phyloP scores from a whole-genome alignment of 2,329 filamentous ascomycete species.

The Cercospora sesami region DNA sequence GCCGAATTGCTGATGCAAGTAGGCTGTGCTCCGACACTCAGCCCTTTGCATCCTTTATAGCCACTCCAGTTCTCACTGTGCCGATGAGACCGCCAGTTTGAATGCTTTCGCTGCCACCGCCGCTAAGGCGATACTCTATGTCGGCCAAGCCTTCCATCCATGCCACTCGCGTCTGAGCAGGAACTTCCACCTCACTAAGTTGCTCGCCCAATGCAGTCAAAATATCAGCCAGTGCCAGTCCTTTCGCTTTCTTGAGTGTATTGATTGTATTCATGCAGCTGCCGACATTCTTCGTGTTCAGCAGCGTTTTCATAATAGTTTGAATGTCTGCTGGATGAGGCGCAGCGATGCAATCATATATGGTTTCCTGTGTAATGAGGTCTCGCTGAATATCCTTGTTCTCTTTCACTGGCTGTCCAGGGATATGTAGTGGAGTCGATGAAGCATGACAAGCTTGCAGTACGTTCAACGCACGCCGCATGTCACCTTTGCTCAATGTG shows the following conservation, averaged over 20 bases:
- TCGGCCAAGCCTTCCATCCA: slow-evolving; percentile 92
- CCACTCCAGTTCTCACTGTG: slow-evolving; percentile 81
- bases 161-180: slow-evolving; percentile 78
- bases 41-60: slow-evolving; percentile 53
- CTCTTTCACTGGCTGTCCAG: slow-evolving; percentile 48
- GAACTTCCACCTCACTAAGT: slow-evolving; percentile 77
- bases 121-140: slow-evolving; percentile 86
- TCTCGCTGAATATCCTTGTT: slow-evolving; percentile 70
- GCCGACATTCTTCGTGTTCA: slow-evolving; percentile 82
- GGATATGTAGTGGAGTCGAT: slow-evolving; percentile 61
- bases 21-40: background rate
- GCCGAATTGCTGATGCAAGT: background rate
- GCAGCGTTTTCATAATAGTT: slow-evolving; percentile 78
- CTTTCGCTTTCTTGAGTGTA: slow-evolving; percentile 79
- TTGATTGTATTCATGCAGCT: slow-evolving; percentile 87
- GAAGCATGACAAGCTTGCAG: slow-evolving; percentile 95
- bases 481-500: slow-evolving; percentile 87
- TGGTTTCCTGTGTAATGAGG: slow-evolving; percentile 83
- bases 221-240: slow-evolving; percentile 89
- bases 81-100: slow-evolving; percentile 94
- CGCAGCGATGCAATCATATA: slow-evolving; percentile 96
- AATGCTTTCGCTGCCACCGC: slow-evolving; percentile 80
- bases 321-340: slow-evolving; percentile 86
- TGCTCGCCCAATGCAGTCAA: slow-evolving; percentile 83
- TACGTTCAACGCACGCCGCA: slow-evolving; percentile 92